Conservation (phyloP, 2,329 filamentous ascomycete species). For the Fusarium udum region DNA sequence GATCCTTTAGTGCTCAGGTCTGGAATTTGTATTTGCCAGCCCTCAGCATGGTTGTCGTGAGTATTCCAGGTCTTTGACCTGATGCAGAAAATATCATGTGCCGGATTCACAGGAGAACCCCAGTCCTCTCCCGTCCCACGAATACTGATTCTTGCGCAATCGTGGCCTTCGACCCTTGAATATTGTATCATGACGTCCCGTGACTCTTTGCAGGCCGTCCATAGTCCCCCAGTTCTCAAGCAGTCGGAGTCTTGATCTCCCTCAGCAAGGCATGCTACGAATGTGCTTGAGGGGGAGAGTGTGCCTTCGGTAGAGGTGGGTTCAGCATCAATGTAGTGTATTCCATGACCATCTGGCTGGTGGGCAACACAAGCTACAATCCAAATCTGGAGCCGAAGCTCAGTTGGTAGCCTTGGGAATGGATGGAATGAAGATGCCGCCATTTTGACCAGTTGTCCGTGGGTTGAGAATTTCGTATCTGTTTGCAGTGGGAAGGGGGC, state of each 20-base stretch:
- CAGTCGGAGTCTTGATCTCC: not conserved
- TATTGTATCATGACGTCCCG: not conserved
- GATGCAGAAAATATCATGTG: constrained; percentile 2
- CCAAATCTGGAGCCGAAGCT: not conserved
- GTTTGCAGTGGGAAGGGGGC: accelerated
- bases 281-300: accelerated
- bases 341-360: not conserved
- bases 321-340: not conserved
- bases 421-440: not conserved
- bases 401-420: not conserved
- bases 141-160: not conserved
- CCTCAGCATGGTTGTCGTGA: accelerated
- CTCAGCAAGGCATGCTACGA: not conserved
- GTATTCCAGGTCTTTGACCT: not conserved
- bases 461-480: not conserved
- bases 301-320: not conserved
- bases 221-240: not conserved
- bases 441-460: not conserved
- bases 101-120: not conserved
- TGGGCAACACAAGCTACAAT: not conserved
- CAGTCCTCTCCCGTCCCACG: accelerated
- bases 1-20: not conserved
- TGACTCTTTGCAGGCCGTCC: constrained; percentile 9
- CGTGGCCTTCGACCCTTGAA: not conserved
- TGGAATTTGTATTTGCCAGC: not conserved